These are phyloP conservation scores for Beauveria asiatica DNA, from an alignment of 2,329 filamentous ascomycete species.

Conservation along the genomic window DNA sequence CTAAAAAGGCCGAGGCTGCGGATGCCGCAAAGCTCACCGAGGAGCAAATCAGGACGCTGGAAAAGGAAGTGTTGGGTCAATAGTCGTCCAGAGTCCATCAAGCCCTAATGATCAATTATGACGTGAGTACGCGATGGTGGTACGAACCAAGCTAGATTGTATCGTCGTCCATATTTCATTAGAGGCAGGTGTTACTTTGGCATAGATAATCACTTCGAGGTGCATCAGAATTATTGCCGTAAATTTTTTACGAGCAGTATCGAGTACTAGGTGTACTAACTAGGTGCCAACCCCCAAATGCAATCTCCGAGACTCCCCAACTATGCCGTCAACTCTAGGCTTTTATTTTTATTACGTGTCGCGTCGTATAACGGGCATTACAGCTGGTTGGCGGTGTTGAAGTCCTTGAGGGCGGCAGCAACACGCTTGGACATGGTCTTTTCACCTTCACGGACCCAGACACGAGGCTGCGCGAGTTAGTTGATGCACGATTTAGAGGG, in stretches of 20 bases:
- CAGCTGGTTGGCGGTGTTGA: slow-evolving; percentile 50
- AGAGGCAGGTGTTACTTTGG: background rate
- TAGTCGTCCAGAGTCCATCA: slow-evolving; percentile 15
- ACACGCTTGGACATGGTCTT: slow-evolving; percentile 89
- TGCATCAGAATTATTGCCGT: background rate
- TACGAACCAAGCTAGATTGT: slow-evolving; percentile 1
- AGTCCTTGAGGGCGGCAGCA: slow-evolving; percentile 75
- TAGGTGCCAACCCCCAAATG: background rate
- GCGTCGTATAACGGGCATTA: slow-evolving; percentile 14
- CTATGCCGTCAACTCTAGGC: background rate
- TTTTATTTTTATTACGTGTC: background rate
- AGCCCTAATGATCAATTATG: background rate
- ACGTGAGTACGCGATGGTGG: background rate
- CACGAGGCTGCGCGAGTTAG: slow-evolving; percentile 54
- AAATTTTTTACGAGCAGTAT: background rate
- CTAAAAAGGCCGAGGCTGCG: slow-evolving; percentile 33
- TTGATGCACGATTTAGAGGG: background rate
- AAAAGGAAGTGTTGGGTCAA: slow-evolving; percentile 36
- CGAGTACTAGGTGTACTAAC: background rate
- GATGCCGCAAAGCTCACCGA: slow-evolving; percentile 29
- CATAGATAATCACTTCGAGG: background rate
- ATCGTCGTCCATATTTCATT: background rate
- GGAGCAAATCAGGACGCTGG: slow-evolving; percentile 33
- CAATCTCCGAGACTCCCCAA: slow-evolving; percentile 5
- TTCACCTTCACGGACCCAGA: slow-evolving; percentile 95